phyloP scores from a whole-genome alignment of 2,329 filamentous ascomycete species.

The Diaporthe longicolla region DNA sequence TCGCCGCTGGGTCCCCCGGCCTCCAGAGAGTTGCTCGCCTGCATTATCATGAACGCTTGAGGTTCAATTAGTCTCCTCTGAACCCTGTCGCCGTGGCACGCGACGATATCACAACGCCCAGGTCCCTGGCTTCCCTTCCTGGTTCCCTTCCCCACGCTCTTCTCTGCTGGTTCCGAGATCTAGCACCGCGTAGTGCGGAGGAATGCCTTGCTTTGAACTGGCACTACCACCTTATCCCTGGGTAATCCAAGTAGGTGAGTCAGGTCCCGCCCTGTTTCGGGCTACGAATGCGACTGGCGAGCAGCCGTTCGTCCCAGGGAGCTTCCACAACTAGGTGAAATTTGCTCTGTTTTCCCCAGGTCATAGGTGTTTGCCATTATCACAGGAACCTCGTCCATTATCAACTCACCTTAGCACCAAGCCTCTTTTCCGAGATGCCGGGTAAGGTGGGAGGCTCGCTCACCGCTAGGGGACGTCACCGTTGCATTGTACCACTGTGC shows the following conservation, averaged over 20 bases:
- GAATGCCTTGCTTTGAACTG: conserved; percentile 10
- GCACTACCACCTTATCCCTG: conserved; percentile 21
- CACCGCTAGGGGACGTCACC: conserved; percentile 9
- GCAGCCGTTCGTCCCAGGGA: background rate
- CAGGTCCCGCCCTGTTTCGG: conserved; percentile 11
- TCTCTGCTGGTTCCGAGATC: conserved; percentile 23
- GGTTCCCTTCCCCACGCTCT: conserved; percentile 15
- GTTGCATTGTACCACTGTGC: conserved; percentile 3
- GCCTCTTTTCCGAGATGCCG: background rate
- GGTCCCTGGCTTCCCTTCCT: background rate
- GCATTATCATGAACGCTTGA: conserved; percentile 9
- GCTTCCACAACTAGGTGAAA: background rate
- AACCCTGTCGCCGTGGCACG: conserved; percentile 24
- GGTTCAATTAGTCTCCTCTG: conserved; percentile 8
- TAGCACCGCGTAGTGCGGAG: conserved; percentile 21
- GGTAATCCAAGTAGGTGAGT: conserved; percentile 24
- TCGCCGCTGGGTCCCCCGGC: background rate
- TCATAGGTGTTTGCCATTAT: conserved; percentile 1
- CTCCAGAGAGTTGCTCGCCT: background rate
- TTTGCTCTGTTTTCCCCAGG: background rate
- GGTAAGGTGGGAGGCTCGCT: background rate
- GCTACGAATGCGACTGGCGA: conserved; percentile 10
- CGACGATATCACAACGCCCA: conserved; percentile 17
- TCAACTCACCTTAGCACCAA: background rate
- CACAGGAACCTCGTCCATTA: background rate